phyloP scores from a whole-genome alignment of 2,329 filamentous ascomycete species.

The Penicillium freii region DNA sequence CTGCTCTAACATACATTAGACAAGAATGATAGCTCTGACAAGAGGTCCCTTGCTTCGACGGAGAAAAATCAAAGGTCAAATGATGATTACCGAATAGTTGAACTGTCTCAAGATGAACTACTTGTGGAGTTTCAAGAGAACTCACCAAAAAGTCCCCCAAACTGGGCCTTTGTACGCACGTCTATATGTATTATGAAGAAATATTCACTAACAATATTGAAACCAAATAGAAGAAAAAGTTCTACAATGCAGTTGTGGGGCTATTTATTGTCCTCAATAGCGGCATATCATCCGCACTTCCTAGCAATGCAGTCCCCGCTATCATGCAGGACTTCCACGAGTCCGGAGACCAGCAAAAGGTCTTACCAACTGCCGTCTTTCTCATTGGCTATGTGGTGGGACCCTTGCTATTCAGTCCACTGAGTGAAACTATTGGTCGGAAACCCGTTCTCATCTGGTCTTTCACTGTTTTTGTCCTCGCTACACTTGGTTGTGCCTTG shows the following conservation, averaged over 20 bases:
- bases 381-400: constrained; percentile 42
- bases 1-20: constrained; percentile 13
- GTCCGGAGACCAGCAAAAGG: constrained; percentile 30
- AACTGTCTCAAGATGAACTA: constrained; percentile 21
- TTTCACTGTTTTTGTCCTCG: constrained; percentile 45
- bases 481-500: constrained; percentile 44
- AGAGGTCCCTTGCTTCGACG: constrained; percentile 4
- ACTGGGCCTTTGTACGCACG: constrained; percentile 30
- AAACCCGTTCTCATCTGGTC: constrained; percentile 48
- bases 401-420: constrained; percentile 42
- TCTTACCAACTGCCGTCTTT: constrained; percentile 38
- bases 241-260: constrained; percentile 28
- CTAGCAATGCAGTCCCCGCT: constrained; percentile 39
- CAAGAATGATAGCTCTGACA: constrained; percentile 1
- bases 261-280: constrained; percentile 38
- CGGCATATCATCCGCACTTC: constrained; percentile 39
- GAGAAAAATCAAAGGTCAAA: background rate
- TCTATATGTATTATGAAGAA: background rate
- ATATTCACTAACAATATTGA: background rate
- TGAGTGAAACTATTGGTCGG: constrained; percentile 45
- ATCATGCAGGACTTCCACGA: constrained; percentile 36
- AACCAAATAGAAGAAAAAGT: constrained; percentile 24
- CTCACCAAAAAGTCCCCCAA: constrained; percentile 26
- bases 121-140: constrained; percentile 29
- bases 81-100: constrained; percentile 21